These are phyloP conservation scores for Neoarthrinium moseri DNA, from an alignment of 2,329 filamentous ascomycete species.

Conservation along the genomic window DNA sequence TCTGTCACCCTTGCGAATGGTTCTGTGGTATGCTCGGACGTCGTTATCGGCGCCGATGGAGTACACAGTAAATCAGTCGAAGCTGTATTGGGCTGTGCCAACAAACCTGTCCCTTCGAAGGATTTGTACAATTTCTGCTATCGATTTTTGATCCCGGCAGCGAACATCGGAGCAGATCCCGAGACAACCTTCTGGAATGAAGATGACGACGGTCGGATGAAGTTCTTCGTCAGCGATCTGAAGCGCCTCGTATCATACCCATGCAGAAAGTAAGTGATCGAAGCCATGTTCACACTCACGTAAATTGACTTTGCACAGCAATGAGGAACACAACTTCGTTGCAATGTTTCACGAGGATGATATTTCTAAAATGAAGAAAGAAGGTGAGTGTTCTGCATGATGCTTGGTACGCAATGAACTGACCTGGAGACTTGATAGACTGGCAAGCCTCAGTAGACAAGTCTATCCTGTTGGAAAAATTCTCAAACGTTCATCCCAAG, in stretches of 20 bases:
- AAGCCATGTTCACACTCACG: background rate
- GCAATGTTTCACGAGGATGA: conserved; percentile 17
- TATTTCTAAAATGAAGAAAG: conserved; percentile 9
- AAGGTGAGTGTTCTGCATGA: conserved; percentile 5
- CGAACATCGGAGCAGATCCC: conserved; percentile 25
- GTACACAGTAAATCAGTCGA: conserved; percentile 26
- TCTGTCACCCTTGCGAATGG: conserved; percentile 48
- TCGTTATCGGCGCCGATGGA: conserved; percentile 45
- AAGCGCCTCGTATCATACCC: conserved; percentile 21
- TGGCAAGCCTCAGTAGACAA: conserved; percentile 16
- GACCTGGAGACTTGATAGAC: conserved; percentile 14
- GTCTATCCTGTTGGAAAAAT: conserved; percentile 9
- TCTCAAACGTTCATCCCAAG: conserved; percentile 11
- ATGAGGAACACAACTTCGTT: conserved; percentile 17
- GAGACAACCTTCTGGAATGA: conserved; percentile 27
- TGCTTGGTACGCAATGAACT: too few relatives aligned
- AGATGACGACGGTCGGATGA: conserved; percentile 21
- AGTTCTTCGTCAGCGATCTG: conserved; percentile 17
- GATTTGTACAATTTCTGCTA: conserved; percentile 27
- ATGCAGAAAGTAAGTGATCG: conserved; percentile 20
- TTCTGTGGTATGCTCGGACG: conserved; percentile 27
- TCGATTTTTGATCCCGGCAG: conserved; percentile 33
- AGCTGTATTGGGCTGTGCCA: conserved; percentile 23
- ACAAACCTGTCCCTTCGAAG: conserved; percentile 14
- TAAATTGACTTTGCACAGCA: background rate